Percentiles rank a stretch among this genome's conserved stretches.
Evolutionary conservation across 2,329 filamentous ascomycete species (phyloP).

Genomic region (Alternaria ethzedia): DNA sequence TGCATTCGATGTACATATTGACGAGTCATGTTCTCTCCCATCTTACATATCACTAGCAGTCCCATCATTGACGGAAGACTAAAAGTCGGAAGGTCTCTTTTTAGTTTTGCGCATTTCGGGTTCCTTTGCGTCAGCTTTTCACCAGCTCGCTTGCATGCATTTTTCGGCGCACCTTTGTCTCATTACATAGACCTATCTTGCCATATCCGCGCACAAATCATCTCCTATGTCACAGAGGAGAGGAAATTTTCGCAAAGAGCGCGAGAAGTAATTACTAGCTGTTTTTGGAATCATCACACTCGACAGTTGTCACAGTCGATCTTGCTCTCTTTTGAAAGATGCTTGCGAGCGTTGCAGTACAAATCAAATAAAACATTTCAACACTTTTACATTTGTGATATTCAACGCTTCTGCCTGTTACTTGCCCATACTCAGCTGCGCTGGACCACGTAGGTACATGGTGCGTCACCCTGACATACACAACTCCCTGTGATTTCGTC

Average conservation of each 20-base stretch:
- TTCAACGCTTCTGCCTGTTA: not conserved
- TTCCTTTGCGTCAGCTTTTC: conserved; percentile 5
- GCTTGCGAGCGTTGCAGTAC: not conserved
- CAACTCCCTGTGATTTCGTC: not conserved
- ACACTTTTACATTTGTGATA: not conserved
- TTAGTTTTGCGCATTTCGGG: not conserved
- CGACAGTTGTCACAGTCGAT: not conserved
- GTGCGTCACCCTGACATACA: not conserved
- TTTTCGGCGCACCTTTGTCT: conserved; percentile 1
- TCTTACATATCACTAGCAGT: conserved; percentile 1
- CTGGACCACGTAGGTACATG: not conserved
- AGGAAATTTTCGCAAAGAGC: not conserved
- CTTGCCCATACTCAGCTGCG: not conserved
- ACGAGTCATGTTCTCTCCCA: conserved; percentile 18
- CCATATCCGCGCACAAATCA: not conserved
- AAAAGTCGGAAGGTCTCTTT: conserved; percentile 6
- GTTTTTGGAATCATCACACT: not conserved
- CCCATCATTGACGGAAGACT: not conserved
- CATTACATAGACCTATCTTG: conserved; percentile 5
- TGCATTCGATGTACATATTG: conserved; percentile 26
- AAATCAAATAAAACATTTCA: not conserved
- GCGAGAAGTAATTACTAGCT: not conserved
- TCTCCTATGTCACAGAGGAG: conserved; percentile 3
- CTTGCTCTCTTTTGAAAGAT: not conserved
- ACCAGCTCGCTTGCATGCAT: conserved; percentile 4